Conservation (phyloP, 2,329 filamentous ascomycete species). For the Zopfia rhizophila region DNA sequence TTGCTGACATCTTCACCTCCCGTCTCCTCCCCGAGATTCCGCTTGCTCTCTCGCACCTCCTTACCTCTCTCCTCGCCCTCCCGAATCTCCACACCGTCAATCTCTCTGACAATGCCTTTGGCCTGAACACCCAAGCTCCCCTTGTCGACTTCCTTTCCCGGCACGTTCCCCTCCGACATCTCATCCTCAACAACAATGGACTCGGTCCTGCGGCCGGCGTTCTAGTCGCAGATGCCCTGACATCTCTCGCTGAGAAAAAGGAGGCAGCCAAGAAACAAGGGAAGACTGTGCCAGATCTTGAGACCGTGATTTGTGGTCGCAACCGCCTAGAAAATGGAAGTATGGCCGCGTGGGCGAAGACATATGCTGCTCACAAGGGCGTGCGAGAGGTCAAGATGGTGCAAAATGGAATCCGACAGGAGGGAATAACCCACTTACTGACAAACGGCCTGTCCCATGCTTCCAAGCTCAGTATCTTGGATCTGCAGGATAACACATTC, state of each 20-base stretch:
- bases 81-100: conserved; percentile 90
- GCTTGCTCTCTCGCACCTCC: conserved; percentile 83
- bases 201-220: conserved; percentile 91
- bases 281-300: conserved; percentile 80
- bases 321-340: conserved; percentile 96
- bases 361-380: conserved; percentile 82
- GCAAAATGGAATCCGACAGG: conserved; percentile 95
- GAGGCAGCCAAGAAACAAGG: conserved; percentile 77
- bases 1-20: conserved; percentile 97
- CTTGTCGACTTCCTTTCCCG: conserved; percentile 90
- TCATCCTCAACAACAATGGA: conserved; percentile 98
- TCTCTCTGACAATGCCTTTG: conserved; percentile 97
- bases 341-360: conserved; percentile 93
- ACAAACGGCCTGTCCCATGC: conserved; percentile 80
- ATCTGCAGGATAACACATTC: conserved; percentile 98
- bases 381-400: conserved; percentile 95
- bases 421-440: conserved; percentile 86
- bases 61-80: conserved; percentile 86
- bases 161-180: conserved; percentile 89
- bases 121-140: conserved; percentile 91
- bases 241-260: conserved; percentile 84
- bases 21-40: conserved; percentile 94
- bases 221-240: conserved; percentile 87
- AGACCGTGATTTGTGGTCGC: conserved; percentile 97
- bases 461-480: conserved; percentile 75